Evolutionary conservation across 176 grass and related monocot species (phyloP), one percentile per base, ranked within the genome.

Genomic region (Panicum miliaceum): DNA sequence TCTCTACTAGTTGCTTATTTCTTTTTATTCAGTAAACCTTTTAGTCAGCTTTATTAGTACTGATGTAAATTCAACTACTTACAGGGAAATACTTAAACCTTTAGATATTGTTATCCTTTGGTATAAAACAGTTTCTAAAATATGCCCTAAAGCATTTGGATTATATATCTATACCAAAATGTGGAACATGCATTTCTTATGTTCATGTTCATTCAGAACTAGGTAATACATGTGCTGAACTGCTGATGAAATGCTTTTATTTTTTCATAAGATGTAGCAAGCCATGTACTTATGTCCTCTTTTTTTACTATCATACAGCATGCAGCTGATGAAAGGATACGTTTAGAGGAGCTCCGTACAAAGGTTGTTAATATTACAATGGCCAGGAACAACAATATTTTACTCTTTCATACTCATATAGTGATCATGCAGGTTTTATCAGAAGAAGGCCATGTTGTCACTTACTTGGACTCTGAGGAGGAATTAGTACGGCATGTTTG

Each of bases 271-370:
- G 64, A 85, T 81, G 65, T 79, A 81, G 20, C 18, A 70, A 73
- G 43, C 73, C 66, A 67, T 73, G 27, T 40, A 13, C 47, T 73
- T 75, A 69, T 68, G 32, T 36, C 19, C 41, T 64, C 51, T 81
- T 71, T 81, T 32, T 32, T 32, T 59, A 70, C 68, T 88, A 4
- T 70, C 86, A 70, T 93, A 69, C 88, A 98, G 96, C 96, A 98
- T 75, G 96, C 96, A 52, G 96, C 96, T 77, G 96, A 98, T 84
- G 93, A 98, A 89, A 94, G 96, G 73, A 98, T 98, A 85, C 91
- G 87, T 76, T 80, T 98, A 77, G 96, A 98, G 91, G 91, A 95
- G 58, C 90, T 98, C 41, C 96, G 76, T 43, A 88, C 72, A 75
- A 93, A 95, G 93, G 96, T 98, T 86, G n/a, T 52, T 73, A 74